These are phyloP conservation scores for Colletotrichum sp. DNA, from an alignment of 2,329 filamentous ascomycete species.

Conservation along the genomic window DNA sequence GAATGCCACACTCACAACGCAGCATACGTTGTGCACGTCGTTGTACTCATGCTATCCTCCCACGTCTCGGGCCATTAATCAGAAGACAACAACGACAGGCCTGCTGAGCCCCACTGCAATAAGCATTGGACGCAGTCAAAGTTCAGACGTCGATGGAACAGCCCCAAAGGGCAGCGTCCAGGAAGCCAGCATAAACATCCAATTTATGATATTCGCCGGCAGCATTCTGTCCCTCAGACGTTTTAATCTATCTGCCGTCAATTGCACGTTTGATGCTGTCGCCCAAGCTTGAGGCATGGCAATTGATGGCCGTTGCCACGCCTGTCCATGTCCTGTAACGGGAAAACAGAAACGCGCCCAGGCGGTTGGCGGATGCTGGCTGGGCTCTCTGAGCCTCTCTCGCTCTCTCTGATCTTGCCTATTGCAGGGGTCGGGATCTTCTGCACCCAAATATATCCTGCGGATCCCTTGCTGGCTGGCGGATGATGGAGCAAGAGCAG, in stretches of 20 bases:
- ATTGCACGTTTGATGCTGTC: neutral
- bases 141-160: conserved; percentile 5
- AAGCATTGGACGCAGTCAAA: neutral
- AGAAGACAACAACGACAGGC: neutral
- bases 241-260: conserved; percentile 6
- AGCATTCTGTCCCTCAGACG: neutral
- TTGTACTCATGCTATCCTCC: neutral
- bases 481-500: neutral
- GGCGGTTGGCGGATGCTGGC: neutral
- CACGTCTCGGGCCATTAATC: neutral
- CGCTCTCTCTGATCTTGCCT: neutral
- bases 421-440: neutral
- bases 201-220: neutral
- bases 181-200: conserved; percentile 1
- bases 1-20: neutral
- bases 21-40: neutral
- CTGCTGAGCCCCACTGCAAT: neutral
- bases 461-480: neutral
- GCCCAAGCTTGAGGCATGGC: neutral
- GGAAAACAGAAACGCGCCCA: neutral
- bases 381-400: neutral
- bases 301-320: neutral
- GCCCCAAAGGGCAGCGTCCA: neutral
- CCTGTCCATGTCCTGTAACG: neutral
- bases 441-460: neutral